Conservation (phyloP, 2,329 filamentous ascomycete species). For the Trichoderma simmonsii region DNA sequence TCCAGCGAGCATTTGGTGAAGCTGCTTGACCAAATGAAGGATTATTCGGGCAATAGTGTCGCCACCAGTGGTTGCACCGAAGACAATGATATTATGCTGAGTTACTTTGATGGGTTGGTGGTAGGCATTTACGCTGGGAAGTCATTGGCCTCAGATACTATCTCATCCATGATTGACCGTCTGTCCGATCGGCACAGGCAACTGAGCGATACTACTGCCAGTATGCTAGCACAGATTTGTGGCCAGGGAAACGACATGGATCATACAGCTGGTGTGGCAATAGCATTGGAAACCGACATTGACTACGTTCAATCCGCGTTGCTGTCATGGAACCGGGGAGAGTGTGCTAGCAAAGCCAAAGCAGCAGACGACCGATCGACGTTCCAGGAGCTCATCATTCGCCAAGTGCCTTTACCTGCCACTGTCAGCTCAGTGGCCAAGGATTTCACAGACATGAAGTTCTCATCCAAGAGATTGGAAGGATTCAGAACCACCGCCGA, state of each 20-base stretch:
- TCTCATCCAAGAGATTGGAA: too few species aligned
- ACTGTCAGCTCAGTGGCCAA: not conserved
- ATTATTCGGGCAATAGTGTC: not conserved
- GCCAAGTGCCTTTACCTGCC: not conserved
- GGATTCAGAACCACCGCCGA: not conserved
- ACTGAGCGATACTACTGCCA: not conserved
- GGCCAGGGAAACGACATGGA: not conserved
- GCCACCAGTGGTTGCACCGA: not conserved
- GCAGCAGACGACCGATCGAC: not conserved
- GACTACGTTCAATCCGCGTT: slow-evolving; percentile 3
- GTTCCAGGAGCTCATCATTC: not conserved
- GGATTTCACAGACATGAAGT: fast-evolving
- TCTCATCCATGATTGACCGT: not conserved
- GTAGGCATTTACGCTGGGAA: slow-evolving; percentile 1
- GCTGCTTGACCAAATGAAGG: not conserved
- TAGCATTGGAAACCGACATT: not conserved
- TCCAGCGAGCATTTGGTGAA: not conserved
- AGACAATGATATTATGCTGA: not conserved
- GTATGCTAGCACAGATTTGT: not conserved
- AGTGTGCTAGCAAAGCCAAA: not conserved
- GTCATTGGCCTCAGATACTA: not conserved
- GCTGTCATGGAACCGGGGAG: not conserved
- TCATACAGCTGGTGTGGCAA: slow-evolving; percentile 1
- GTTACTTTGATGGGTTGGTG: not conserved
- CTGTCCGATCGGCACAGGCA: not conserved